Evolutionary conservation across 1,284 basidiomycete genomes (phyloP), one percentile per base, ranked within the genome.

Genomic region (Heliocybe sulcata): DNA sequence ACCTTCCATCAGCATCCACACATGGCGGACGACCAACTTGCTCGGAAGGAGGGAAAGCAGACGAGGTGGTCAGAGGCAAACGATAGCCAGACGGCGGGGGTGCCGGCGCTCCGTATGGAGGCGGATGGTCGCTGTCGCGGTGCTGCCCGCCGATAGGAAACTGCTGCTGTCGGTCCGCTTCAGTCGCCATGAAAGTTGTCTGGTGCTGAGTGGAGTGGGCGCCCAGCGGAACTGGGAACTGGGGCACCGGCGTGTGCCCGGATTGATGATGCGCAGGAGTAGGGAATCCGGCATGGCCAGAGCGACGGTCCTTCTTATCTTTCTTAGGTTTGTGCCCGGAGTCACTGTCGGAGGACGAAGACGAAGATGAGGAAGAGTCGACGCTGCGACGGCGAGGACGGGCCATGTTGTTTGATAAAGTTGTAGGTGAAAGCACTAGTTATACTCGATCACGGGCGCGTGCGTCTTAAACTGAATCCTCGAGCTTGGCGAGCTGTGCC

Each of bases 51-150:
- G 85, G 82, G 67, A 87, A 85, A 2, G 71, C 55, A 2, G 71
- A 64, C 9, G 67, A 66, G 8, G 73, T 72, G 54, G 65, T 69
- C 48, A 88, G 70, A 1, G 83, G 74, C 54, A 87, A 64, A 57
- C 86, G 81, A 64, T 76, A 82, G 10, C 85, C 87, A 1, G 85
- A 86, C 1, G 82, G 75, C 3, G 74, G 77, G 0, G 71, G 69
- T 11, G 57, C n/a, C 54, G 60, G 56, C 54, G 45, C 61, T 55
- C 54, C 16, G 26, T 25, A 27, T 22, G 52, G 52, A 31, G 52
- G 51, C 33, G 51, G 51, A 10, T 31, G 51, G n/a, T 52, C 20
- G 51, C 22, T 42, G 38, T 6, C 38, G 16, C 8, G 38, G 16
- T 42, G 29, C 16, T 4, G 3, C 12, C 29, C 26, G 6, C 51